phyloP scores from a whole-genome alignment of 192 early-diverging fungal genomes.

The Rhizophagus prolifer region DNA sequence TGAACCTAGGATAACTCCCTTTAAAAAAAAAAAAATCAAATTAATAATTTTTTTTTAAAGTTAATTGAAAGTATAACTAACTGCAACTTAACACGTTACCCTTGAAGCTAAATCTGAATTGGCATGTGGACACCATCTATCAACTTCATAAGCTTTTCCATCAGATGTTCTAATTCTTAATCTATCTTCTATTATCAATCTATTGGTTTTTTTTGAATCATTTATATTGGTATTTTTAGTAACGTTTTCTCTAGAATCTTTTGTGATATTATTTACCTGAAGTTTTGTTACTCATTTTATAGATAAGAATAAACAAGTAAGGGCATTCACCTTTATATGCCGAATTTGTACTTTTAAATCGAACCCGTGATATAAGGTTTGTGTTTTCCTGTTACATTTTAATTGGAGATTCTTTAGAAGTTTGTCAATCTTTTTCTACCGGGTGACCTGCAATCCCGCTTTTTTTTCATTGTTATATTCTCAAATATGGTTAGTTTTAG shows the following conservation, averaged over 20 bases:
- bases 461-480: too few species aligned
- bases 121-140: conserved; percentile 59
- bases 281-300: too few species aligned
- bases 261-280: neutral
- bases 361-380: too few species aligned
- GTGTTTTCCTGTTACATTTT: too few species aligned
- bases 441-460: too few species aligned
- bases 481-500: too few species aligned
- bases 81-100: conserved; percentile 9
- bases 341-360: too few species aligned
- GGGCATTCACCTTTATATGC: too few species aligned
- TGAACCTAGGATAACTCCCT: conserved; percentile 54
- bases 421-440: too few species aligned
- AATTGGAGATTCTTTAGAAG: too few species aligned
- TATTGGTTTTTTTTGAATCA: neutral
- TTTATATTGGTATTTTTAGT: neutral
- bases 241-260: neutral
- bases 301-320: too few species aligned
- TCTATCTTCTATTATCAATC: conserved; percentile 34
- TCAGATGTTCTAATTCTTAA: conserved; percentile 44
- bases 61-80: neutral
- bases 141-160: conserved; percentile 51
- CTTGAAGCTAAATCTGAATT: conserved; percentile 43
- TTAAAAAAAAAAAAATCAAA: conserved; percentile 1
- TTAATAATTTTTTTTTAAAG: neutral